Evolutionary conservation across 106 monocot species (phyloP), one percentile per base, ranked within the genome.

Genomic region (Xerophyta viscosa): DNA sequence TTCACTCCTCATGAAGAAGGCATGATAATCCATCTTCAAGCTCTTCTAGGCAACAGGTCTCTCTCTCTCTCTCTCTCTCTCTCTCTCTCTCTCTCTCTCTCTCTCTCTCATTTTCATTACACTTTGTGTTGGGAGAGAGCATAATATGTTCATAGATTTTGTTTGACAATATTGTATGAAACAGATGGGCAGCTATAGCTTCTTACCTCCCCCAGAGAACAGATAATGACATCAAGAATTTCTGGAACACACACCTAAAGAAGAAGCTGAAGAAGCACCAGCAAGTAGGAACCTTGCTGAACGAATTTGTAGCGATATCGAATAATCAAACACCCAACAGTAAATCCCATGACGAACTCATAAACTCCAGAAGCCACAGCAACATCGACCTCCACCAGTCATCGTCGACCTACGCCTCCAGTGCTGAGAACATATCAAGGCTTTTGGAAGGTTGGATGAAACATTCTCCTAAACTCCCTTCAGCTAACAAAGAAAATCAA

Each of bases 1-100:
- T 91, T 91, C 66, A 75, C 78, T 17, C 67, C 67, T n/a, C 78
- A 82, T 4, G 87, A 88, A 58, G 87, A 88, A 71, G 68, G 74
- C 24, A 65, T 82, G 27, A 88, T 88, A 27, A 63, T 88, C 65
- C 78, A 82, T 61, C 82, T 88, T 19, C 87, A 88, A 61, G 63
- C 82, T 41, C 54, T 82, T 24, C 56, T 88, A 7, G 87, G 87
- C 33, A 88, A 88, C 64, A 70, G 87, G 82, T 80, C 46, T 27
- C 12, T 20, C 23, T 41, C 7, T 29, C 19, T 48, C 37, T 37
- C 48, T 56, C 25, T 28, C 61, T 24, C 47, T 12, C 26, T 20
- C 25, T 22, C 22, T 26, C 24, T 17, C 28, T 24, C 50, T 63
- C 24, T 13, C 22, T 14, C 1, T 37, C 22, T 12, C 13, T 24